phyloP scores from a whole-genome alignment of 140 eudicot species.

The Bidens hawaiensis region DNA sequence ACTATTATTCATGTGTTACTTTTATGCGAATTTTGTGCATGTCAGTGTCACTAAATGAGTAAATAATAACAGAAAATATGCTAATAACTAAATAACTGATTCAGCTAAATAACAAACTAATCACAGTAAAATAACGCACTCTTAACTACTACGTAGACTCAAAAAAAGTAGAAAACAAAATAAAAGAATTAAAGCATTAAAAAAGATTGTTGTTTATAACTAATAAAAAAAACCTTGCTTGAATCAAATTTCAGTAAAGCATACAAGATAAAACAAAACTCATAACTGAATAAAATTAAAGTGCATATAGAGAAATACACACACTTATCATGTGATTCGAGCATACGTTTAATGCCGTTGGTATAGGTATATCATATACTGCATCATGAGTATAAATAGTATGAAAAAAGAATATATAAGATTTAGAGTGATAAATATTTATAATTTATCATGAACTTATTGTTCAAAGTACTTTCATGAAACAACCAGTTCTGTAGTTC shows the following conservation, averaged over 20 bases:
- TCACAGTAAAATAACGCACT: not conserved
- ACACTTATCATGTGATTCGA: not conserved
- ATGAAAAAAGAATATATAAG: not conserved
- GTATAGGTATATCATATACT: not conserved
- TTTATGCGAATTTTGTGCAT: not conserved
- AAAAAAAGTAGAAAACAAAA: too few relatives aligned
- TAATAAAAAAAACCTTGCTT: not conserved
- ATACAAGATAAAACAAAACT: constrained; percentile 4
- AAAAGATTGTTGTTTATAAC: not conserved
- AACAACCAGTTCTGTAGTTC: constrained; percentile 43
- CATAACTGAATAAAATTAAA: not conserved
- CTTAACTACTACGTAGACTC: not conserved
- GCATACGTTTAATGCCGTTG: too few relatives aligned
- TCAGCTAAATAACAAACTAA: not conserved
- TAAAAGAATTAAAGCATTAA: too few relatives aligned
- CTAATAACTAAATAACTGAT: not conserved
- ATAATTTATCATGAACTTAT: constrained; percentile 17
- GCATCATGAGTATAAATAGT: not conserved
- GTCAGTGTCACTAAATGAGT: not conserved
- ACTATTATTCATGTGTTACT: not conserved
- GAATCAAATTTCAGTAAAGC: not conserved
- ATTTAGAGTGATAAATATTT: constrained; percentile 11
- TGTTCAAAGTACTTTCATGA: constrained; percentile 28
- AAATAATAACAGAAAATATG: not conserved
- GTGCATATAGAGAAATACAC: not conserved